A percentile compares a stretch with the other conserved stretches of the same genome.
Conservation (phyloP, 192 early-diverging fungal genomes). For the Backusella australiensis region DNA sequence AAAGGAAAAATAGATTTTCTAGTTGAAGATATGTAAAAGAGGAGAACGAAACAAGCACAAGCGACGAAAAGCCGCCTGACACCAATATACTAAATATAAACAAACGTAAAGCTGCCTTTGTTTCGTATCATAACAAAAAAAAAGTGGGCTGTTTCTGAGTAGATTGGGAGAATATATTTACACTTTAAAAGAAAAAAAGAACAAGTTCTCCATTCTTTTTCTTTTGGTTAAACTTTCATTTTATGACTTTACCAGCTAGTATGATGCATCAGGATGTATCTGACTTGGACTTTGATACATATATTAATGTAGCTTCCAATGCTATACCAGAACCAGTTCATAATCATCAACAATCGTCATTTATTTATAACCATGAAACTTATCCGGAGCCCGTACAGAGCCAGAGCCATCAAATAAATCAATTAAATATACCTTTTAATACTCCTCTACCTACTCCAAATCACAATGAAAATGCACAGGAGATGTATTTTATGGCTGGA, state of each 20-base stretch:
- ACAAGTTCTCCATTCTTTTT: background rate
- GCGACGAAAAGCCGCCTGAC: background rate
- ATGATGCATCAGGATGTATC: constrained; percentile 1
- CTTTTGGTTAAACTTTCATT: background rate
- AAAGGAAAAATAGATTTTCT: background rate
- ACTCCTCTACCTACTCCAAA: background rate
- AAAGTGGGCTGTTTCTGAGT: constrained; percentile 14
- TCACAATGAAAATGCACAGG: background rate
- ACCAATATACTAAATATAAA: background rate
- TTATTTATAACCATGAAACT: background rate
- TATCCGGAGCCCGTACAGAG: background rate
- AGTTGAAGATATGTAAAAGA: background rate
- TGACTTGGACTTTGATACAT: constrained; percentile 8
- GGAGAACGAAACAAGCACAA: background rate
- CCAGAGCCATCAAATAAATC: background rate
- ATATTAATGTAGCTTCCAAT: constrained; percentile 8
- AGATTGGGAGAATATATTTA: background rate
- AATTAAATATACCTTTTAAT: background rate
- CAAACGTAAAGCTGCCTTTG: background rate
- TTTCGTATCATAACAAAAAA: background rate
- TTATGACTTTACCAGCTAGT: background rate
- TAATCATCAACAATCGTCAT: background rate
- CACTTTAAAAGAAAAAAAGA: background rate
- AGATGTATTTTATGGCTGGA: background rate
- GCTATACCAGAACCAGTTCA: background rate